Conservation (phyloP, 202 grass and related monocot genomes). For the Saccharum hybrid region DNA sequence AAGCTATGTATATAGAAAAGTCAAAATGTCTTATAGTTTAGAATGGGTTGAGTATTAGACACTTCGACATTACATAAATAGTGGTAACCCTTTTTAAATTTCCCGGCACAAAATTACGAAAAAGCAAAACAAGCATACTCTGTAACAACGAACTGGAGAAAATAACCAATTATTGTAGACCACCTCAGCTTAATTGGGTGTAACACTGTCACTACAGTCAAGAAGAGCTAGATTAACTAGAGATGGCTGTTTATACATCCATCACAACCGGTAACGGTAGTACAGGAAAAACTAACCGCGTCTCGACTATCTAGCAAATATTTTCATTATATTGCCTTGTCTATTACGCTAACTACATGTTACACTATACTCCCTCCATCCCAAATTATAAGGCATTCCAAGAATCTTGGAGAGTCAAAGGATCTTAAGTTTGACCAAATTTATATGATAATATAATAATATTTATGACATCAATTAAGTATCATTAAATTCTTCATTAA, state of each 20-base stretch:
- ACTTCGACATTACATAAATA: not conserved
- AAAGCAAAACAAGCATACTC: not conserved
- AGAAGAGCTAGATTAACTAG: not conserved
- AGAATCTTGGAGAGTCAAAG: no score
- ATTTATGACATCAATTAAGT: no score
- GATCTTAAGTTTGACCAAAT: no score
- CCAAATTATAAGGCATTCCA: no score
- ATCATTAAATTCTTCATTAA: no score
- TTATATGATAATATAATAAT: no score
- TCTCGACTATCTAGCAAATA: not conserved
- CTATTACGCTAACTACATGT: conserved; percentile 28
- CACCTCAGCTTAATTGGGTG: not conserved
- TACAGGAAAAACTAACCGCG: not conserved
- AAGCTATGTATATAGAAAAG: no score
- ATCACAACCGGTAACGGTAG: not conserved
- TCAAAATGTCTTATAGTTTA: no score
- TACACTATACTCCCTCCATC: no score
- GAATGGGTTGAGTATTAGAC: no score
- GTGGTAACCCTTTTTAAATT: not conserved
- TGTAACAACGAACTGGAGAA: not conserved
- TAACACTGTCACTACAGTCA: not conserved
- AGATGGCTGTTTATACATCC: not conserved
- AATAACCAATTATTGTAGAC: not conserved
- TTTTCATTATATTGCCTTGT: conserved; percentile 3
- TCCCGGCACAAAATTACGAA: not conserved